Evolutionary conservation across 331 rosid species (phyloP).

Genomic region (Cydonia oblonga): DNA sequence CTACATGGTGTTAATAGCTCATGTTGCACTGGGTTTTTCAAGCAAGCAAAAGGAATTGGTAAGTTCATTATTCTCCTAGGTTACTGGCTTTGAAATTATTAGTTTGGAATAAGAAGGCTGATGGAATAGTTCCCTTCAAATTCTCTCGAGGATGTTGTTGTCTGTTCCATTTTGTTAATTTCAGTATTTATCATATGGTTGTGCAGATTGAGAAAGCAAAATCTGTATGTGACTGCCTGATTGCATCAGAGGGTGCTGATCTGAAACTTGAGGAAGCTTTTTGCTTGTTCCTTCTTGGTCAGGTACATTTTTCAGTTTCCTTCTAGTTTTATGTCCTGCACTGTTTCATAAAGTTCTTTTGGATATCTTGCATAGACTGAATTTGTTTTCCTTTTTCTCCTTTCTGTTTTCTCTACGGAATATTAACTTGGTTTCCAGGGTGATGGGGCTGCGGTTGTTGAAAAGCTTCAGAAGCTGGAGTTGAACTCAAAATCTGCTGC

Average conservation of each 20-base stretch:
- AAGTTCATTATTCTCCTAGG: conserved; percentile 26
- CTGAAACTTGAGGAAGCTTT: conserved; percentile 80
- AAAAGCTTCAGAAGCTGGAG: conserved; percentile 71
- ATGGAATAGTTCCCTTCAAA: not conserved
- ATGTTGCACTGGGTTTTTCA: conserved; percentile 82
- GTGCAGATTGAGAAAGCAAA: conserved; percentile 67
- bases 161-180: not conserved
- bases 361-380: conserved; percentile 13
- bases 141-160: not conserved
- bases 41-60: conserved; percentile 74
- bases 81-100: not conserved
- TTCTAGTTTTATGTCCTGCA: not conserved
- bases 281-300: conserved; percentile 73
- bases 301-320: conserved; percentile 32
- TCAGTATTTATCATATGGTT: conserved; percentile 7
- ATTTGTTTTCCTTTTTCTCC: conserved; percentile 4
- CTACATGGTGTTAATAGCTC: conserved; percentile 61
- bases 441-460: conserved; percentile 55
- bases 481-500: conserved; percentile 41
- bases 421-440: conserved; percentile 44
- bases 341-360: conserved; percentile 1
- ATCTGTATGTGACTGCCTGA: conserved; percentile 70
- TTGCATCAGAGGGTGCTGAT: conserved; percentile 68
- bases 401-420: not conserved
- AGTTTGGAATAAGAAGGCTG: not conserved